Base-by-base conservation (phyloP, 352 stramenopile genomes). In the Phytophthora cryptogea region DNA sequence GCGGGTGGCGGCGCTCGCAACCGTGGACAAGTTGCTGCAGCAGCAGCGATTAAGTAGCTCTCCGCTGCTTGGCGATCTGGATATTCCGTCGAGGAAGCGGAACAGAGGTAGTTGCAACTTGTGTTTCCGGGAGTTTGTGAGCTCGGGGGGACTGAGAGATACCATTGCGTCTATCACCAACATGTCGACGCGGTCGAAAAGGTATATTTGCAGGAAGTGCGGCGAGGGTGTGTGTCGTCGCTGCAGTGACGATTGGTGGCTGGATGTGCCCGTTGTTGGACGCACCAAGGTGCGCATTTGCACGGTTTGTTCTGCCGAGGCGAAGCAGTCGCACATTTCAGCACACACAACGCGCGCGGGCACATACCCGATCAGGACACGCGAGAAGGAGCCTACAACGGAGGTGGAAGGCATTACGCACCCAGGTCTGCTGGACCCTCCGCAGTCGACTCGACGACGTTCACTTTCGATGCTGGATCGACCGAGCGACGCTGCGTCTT, bases 211-310 rank as follows among this genome's bases (percentile, higher is more conserved):
- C 54, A 82, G 86, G 32, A 92, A 91, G 57, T 95, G 86, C 56
- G 83, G 83, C 3, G 73, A 95, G 39, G 70, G 75, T 32, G 79
- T 93, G 37, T 95, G 86, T 63, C 74, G 76, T 35, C 73, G 85
- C 62, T 95, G 86, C 64, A 92, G 86, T 52, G 72, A 88, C 40
- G 76, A 92, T 39, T 95, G 86, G 86, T 66, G 74, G 57, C 78
- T 95, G 8, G 80, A 92, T 54, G 70, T 95, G 2, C 86, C 86
- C 1, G 82, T 93, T 30, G 85, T 91, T 8, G 86, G 86, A 6
- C 74, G 73, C 20, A 90, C 77, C 10, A 88, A 89, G 59, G 80
- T 95, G 39, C 79, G 86, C 2, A 95, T 95, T 30, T 95, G 86
- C 49, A 95, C 83, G 0, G 79, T 93, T 26, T 95, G 86, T 57